Evolutionary conservation across 139 green algal species (phyloP), one percentile per base, ranked within the genome.

Genomic region (Chlorokybus atmophyticus): DNA sequence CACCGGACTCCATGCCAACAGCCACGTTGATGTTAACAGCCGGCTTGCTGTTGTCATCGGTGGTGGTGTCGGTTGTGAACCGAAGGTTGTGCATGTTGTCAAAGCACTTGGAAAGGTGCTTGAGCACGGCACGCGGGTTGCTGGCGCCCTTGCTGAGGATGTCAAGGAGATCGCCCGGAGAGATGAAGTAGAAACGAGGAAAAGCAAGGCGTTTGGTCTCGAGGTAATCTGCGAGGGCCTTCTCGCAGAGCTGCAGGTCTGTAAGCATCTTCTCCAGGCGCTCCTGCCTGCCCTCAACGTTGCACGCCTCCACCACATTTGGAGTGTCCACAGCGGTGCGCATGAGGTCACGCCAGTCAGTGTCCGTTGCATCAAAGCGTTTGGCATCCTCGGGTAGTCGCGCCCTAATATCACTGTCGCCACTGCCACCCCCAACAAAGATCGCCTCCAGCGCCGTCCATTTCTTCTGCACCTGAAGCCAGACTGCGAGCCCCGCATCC

Each of bases 141-240:
- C 63, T 80, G 32, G 23, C 51, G 48, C 85, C 86, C 73, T 90
- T 90, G 53, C 79, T 83, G 26, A 94, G 71, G 44, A 94, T 90
- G 71, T 94, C 86, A 61, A 94, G 73, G 67, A 94, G 73, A 65
- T 94, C 86, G 8, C 80, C 81, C 10, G 81, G 77, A 82, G 85
- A 69, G 26, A 95, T 82, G 59, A 95, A 95, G 74, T 95, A 95
- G 70, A 95, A 94, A 7, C 87, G 77, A 0, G 87, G 87, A 65
- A 95, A 95, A 7, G 83, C 82, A 1, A 87, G 75, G 31, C 14
- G 85, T 73, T 94, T 94, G 30, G 84, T 93, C 70, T 94, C 87
- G 57, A 93, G 60, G 63, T 94, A 94, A 48, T 89, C 83, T 79
- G 88, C 71, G 64, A 94, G 70, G 17, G 85, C 83, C 77, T 94